These are phyloP conservation scores for Penicillium psychrosexuale DNA, from an alignment of 2,329 filamentous ascomycete species.

Conservation along the genomic window DNA sequence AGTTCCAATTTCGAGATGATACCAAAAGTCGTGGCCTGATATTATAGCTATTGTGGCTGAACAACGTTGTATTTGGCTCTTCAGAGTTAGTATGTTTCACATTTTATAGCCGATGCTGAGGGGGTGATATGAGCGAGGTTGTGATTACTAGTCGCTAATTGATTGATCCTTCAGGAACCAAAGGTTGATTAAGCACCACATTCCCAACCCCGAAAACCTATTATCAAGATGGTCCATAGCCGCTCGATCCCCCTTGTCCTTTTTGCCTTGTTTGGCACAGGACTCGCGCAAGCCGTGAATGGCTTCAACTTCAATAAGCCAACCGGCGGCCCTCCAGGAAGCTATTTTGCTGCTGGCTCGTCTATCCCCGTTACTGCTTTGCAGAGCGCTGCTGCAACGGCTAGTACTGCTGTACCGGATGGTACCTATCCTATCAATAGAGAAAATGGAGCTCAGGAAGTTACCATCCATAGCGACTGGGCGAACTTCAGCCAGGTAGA, in stretches of 20 bases:
- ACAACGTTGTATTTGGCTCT: neutral
- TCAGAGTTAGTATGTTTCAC: neutral
- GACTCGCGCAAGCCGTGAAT: conserved; percentile 15
- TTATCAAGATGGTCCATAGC: neutral
- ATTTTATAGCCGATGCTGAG: neutral
- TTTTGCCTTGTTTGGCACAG: neutral
- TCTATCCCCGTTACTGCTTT: conserved; percentile 26
- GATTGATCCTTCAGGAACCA: neutral
- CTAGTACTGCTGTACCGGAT: conserved; percentile 21
- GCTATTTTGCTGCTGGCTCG: conserved; percentile 27
- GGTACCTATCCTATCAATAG: conserved; percentile 27
- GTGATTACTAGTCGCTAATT: neutral
- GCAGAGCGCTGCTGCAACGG: conserved; percentile 24
- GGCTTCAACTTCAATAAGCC: conserved; percentile 24
- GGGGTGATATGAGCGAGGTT: neutral
- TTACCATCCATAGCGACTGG: conserved; percentile 32
- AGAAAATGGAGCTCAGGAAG: conserved; percentile 14
- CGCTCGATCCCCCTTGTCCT: conserved; percentile 1
- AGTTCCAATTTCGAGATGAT: neutral
- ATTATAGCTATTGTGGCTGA: neutral
- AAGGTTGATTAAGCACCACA: neutral
- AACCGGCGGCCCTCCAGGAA: conserved; percentile 22
- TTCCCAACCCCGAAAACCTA: neutral
- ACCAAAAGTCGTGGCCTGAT: neutral
- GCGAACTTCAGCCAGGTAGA: conserved; percentile 21